Evolutionary conservation across 2,329 filamentous ascomycete genomes (phyloP), one percentile per base, ranked within the genome.

Genomic region (Penicillium occitanis): DNA sequence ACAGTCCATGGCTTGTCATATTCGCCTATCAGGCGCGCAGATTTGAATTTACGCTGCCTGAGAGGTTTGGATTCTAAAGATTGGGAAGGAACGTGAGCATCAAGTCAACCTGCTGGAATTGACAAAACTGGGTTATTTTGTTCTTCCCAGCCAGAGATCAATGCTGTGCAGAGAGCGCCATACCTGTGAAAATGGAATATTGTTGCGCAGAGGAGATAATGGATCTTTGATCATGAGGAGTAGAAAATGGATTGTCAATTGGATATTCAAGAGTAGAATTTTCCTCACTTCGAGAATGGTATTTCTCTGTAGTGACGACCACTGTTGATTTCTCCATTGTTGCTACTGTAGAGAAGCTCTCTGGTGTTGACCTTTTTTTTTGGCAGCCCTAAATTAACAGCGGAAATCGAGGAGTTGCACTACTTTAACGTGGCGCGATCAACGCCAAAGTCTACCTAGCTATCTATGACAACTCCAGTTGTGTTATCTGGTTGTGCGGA

Each of bases 1-100:
- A 28, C 40, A 11, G 64, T 66, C 64, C 64, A 66, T 66, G 64
- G 64, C 51, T 66, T 66, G 6, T 66, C 59, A 28, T 66, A 66
- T 5, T 37, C 40, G 4, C 64, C 64, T 28, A 66, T 63, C 3
- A 66, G 44, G 2, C 64, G 64, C 2, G 64, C 64, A 33, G 64
- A 66, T 51, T 66, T 51, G 51, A 66, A 66, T 66, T 66, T 66
- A 13, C 64, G 51, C 33, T 66, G 64, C 10, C 64, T 62, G 14
- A 66, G 64, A n/a, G 64, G 64, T 48, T 63, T 66, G 13, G 59
- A 61, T 58, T 66, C 64, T 66, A 50, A 33, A 40, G 11, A 51
- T 51, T 3, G 13, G 2, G 17, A 11, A 33, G 22, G 2, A 22
- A 5, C 3, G 33, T 57, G 5, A 57, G 19, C 5, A 22, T 8